Base-by-base conservation (phyloP, 108 stramenopile genomes). In the Schizochytrium sp. region DNA sequence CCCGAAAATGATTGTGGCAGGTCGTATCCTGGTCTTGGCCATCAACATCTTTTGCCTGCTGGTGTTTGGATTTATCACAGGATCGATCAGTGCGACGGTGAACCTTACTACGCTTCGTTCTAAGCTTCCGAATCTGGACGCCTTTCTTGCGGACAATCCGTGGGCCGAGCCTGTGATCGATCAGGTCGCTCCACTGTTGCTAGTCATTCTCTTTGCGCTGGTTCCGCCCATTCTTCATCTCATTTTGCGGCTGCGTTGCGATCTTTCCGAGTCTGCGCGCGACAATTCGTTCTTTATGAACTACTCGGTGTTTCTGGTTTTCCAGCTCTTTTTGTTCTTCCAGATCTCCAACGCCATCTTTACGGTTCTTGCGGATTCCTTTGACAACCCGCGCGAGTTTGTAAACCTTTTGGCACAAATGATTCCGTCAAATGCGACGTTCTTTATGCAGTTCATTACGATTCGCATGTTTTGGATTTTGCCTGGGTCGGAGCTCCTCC, bases 371-470 rank as follows among this genome's bases (percentile, higher is more conserved):
- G 18, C 60, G 19, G 45, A 43, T 12, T 44, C 60, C 19, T 59
- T 60, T 5, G 88, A 63, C 43, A 69, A 63, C 51, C 88, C 88
- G 44, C 88, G 88, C 21, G 88, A 88, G 44, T 60, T 60, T 21
- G 21, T 88, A 44, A 44, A 60, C 44, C n/a, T 88, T 21, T 10
- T 88, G 5, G 60, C 60, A 16, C 28, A 18, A 19, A 44, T 21
- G 58, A 51, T 88, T 44, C 43, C 88, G 5, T 10, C 19, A 10
- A 18, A 60, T 5, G 16, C 88, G 60, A 60, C 60, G 44, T 88
- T 63, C 63, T 88, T 69, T 23, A 60, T 88, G 60, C 34, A 29
- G 25, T 60, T 69, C 41, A 60, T 88, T 23, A n/a, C 44, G 28
- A 69, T 88, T 44, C 47, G 60, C 5, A 45, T 53, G 34, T 69